These are phyloP conservation scores for Trichoderma brevicompactum DNA, from an alignment of 2,329 filamentous ascomycete species.

Conservation along the genomic window DNA sequence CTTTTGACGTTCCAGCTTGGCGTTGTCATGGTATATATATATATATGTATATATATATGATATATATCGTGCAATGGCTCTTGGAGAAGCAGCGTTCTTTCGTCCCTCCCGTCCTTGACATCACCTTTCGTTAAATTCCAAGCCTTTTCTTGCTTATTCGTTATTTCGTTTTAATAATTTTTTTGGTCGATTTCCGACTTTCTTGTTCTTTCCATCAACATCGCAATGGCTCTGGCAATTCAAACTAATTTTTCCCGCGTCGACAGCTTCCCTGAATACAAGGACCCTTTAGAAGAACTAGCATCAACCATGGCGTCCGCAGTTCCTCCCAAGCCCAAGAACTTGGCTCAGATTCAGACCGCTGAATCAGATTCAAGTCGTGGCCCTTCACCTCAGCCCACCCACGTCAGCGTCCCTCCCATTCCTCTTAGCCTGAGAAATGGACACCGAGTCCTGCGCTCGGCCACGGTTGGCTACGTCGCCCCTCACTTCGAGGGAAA, in stretches of 20 bases:
- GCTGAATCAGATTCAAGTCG: conserved; percentile 54
- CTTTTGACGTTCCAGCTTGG: conserved; percentile 2
- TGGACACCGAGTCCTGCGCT: conserved; percentile 76
- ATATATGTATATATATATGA: conserved; percentile 3
- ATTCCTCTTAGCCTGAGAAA: conserved; percentile 55
- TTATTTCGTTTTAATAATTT: background rate
- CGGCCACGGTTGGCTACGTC: conserved; percentile 90
- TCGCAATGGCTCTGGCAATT: conserved; percentile 22
- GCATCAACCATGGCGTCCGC: conserved; percentile 39
- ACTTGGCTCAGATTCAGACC: conserved; percentile 48
- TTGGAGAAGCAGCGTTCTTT: background rate
- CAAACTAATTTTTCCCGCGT: conserved; percentile 45
- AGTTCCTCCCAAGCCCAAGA: conserved; percentile 45
- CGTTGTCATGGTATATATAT: background rate
- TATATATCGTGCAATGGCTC: background rate
- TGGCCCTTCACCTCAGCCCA: conserved; percentile 84
- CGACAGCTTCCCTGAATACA: conserved; percentile 53
- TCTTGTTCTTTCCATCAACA: background rate
- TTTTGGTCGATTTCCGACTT: background rate
- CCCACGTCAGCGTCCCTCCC: conserved; percentile 76
- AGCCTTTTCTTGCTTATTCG: background rate
- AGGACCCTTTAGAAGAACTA: conserved; percentile 45
- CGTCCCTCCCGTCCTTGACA: background rate
- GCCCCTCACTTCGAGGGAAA: conserved; percentile 94
- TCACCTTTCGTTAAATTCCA: background rate